phyloP scores from a whole-genome alignment of 495 filamentous ascomycete species.

The Penicillium silybi region DNA sequence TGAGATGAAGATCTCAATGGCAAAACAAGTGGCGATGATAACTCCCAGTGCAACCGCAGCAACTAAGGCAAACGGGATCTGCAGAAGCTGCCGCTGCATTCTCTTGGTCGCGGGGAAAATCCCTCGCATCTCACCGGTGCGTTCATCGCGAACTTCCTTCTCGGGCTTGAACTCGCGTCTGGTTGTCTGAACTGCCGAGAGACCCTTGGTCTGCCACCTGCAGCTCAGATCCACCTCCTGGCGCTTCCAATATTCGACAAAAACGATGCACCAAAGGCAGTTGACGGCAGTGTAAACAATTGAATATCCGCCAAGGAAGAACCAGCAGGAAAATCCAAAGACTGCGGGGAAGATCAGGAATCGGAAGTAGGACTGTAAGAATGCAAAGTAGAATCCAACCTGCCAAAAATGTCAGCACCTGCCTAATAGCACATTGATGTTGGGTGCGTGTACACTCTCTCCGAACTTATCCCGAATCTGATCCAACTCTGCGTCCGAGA shows the following conservation, averaged over 20 bases:
- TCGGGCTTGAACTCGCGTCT: constrained; percentile 77
- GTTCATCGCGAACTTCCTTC: constrained; percentile 67
- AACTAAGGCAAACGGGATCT: constrained; percentile 81
- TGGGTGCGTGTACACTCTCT: constrained; percentile 59
- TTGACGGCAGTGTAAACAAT: constrained; percentile 77
- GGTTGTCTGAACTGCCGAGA: constrained; percentile 74
- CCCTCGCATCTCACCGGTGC: constrained; percentile 78
- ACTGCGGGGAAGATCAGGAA: constrained; percentile 82
- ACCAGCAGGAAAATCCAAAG: constrained; percentile 77
- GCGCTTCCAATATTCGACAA: constrained; percentile 96
- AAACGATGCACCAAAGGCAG: constrained; percentile 81
- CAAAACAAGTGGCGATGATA: constrained; percentile 83
- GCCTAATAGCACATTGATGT: neutral
- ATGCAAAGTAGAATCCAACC: constrained; percentile 95
- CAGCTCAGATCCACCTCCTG: constrained; percentile 88
- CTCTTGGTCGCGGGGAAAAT: constrained; percentile 77
- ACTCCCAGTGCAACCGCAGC: constrained; percentile 67
- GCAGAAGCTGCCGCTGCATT: constrained; percentile 72
- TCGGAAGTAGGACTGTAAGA: constrained; percentile 86
- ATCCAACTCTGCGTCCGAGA: constrained; percentile 72
- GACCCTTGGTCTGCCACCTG: constrained; percentile 86
- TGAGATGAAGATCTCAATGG: constrained; percentile 92
- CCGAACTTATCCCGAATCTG: constrained; percentile 86
- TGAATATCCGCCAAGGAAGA: constrained; percentile 81
- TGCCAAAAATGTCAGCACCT: constrained; percentile 17